phyloP scores from a whole-genome alignment of 73 alveolate species.

The Paramecium biaurelia region DNA sequence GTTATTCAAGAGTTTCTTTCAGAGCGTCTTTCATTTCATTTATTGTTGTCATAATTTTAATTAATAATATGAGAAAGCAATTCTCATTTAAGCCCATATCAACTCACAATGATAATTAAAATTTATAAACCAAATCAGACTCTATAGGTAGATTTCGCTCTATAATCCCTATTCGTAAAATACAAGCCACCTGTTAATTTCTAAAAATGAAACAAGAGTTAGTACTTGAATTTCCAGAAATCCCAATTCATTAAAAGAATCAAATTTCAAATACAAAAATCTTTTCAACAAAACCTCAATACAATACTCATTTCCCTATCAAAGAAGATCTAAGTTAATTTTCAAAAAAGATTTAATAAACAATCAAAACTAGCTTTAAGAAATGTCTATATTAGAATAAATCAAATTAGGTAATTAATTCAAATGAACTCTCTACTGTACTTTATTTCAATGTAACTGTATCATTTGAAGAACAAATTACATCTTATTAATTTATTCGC shows the following conservation, averaged over 20 bases:
- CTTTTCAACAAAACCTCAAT: neutral
- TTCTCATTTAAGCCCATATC: neutral
- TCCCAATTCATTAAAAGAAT: neutral
- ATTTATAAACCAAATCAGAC: neutral
- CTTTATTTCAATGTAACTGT: neutral
- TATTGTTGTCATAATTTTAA: constrained; percentile 85
- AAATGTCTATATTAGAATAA: neutral
- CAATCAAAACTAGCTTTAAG: neutral
- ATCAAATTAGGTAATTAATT: neutral
- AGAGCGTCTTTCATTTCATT: constrained; percentile 91
- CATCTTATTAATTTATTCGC: neutral
- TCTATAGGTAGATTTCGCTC: neutral
- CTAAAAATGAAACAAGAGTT: neutral
- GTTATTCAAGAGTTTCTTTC: constrained; percentile 89
- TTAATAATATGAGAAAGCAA: neutral
- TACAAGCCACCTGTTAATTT: neutral
- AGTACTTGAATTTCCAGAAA: neutral
- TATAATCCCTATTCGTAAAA: neutral
- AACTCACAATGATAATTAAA: neutral
- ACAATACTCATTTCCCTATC: neutral
- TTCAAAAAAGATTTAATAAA: neutral
- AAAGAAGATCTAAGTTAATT: neutral
- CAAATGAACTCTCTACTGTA: neutral
- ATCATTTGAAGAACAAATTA: neutral
- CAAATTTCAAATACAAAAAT: neutral